Evolutionary conservation across 768 basidiomycete species (phyloP), one percentile per base, ranked within the genome.

Genomic region (Termitomyces sp.): DNA sequence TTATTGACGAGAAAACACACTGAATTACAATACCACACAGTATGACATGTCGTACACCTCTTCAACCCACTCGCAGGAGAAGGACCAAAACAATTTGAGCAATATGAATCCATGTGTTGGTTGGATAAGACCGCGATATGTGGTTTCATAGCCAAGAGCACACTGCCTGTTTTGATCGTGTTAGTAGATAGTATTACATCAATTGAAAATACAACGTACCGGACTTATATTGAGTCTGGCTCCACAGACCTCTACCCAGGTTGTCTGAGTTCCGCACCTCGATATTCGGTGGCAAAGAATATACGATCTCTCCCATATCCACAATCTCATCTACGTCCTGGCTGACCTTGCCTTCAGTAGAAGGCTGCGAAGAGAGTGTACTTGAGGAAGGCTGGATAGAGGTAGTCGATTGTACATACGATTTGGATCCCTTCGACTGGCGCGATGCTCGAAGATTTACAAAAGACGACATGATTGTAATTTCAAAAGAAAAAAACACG

Each of bases 31-130:
- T 98, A 98, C 64, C 81, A 78, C 1, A 91, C 66, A 0, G 73
- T 70, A 49, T 79, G 80, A 67, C 96, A 98, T 5, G 74, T 76
- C 0, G 86, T 82, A 68, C 96, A 98, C 49, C 89, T 75, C 65
- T 82, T 86, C 56, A 94, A 66, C 0, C 73, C 68, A 19, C 66
- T 56, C 0, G 69, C 30, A 1, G 70, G 60, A 12, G 77, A 68
- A 1, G 75, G 64, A 0, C 71, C 72, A 42, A 78, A 76, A 63
- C 94, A 97, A 6, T 75, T 76, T 1, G 90, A 88, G 63, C 94
- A 97, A 66, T 86, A 76, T 1, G 72, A 70, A 12, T 77, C 71
- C 10, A 97, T 73, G 60, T 83, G 75, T 19, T 73, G 68, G 38
- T 78, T 85, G 0, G 91, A 90, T 14, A 95, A 77, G 0, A 81